phyloP scores from a whole-genome alignment of 2,329 filamentous ascomycete genomes.

The Paecilomyces niveus region DNA sequence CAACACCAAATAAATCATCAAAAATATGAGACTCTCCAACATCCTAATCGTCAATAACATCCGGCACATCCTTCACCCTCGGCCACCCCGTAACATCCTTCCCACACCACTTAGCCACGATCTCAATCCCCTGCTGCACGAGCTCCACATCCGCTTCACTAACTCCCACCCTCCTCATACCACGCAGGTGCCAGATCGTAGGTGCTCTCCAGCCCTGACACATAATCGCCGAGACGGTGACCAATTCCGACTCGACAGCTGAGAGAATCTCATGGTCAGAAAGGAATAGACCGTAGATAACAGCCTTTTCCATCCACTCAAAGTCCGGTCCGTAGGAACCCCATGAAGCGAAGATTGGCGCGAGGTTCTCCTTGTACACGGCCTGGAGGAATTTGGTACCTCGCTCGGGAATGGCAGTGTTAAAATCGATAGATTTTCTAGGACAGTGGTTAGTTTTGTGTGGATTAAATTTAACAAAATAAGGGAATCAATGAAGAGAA shows the following conservation, averaged over 20 bases:
- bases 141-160: conserved; percentile 34
- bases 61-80: conserved; percentile 14
- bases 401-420: conserved; percentile 14
- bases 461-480: neutral
- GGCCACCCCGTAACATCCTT: conserved; percentile 13
- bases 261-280: conserved; percentile 35
- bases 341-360: conserved; percentile 24
- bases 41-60: conserved; percentile 5
- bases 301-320: conserved; percentile 64
- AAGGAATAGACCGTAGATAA: conserved; percentile 57
- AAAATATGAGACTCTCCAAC: neutral
- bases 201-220: conserved; percentile 36
- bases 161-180: conserved; percentile 33
- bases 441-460: neutral
- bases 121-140: conserved; percentile 16
- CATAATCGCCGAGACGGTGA: conserved; percentile 39
- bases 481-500: neutral
- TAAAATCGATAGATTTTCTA: conserved; percentile 15
- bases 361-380: conserved; percentile 21
- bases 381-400: conserved; percentile 21
- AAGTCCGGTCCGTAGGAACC: conserved; percentile 42
- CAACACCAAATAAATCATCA: neutral
- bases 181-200: conserved; percentile 41
- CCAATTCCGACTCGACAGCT: conserved; percentile 38
- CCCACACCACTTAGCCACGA: conserved; percentile 13